Conservation (phyloP, 2,329 filamentous ascomycete species). For the Endothia cerciana region DNA sequence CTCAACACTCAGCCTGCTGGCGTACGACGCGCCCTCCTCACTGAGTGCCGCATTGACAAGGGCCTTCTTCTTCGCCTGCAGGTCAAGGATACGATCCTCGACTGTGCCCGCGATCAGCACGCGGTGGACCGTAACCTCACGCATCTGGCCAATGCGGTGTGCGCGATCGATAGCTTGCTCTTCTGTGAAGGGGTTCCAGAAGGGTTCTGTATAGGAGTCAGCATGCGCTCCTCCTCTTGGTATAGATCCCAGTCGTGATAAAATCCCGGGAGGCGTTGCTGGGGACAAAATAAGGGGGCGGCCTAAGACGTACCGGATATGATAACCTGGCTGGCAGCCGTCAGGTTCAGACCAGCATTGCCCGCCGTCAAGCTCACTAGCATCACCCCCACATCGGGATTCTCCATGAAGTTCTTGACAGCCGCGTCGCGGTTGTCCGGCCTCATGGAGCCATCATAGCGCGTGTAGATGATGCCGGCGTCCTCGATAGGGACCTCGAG, state of each 20-base stretch:
- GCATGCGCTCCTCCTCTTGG: background rate
- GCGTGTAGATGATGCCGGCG: constrained; percentile 35
- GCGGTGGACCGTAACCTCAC: constrained; percentile 74
- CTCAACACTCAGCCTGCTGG: constrained; percentile 2
- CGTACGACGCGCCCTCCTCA: constrained; percentile 49
- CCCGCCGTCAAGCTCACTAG: constrained; percentile 76
- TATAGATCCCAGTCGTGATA: background rate
- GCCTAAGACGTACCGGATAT: constrained; percentile 54
- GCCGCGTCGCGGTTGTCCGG: constrained; percentile 57
- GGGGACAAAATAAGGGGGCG: no score
- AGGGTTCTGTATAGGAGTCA: constrained; percentile 60
- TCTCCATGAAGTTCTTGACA: constrained; percentile 64
- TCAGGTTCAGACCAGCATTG: constrained; percentile 81
- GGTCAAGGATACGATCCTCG: constrained; percentile 77
- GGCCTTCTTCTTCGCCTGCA: constrained; percentile 76
- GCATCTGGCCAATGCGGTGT: constrained; percentile 78
- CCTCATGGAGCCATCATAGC: constrained; percentile 39
- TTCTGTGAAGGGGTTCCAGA: constrained; percentile 90
- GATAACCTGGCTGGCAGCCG: constrained; percentile 78
- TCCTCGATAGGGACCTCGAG: constrained; percentile 39
- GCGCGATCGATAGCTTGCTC: constrained; percentile 87
- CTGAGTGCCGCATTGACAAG: constrained; percentile 78
- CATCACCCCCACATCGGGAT: constrained; percentile 61
- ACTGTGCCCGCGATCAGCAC: constrained; percentile 75
- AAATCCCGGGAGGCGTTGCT: no score